Percentiles rank a stretch among this genome's conserved stretches.
These are phyloP conservation scores for Mortierella sp. DNA, from an alignment of 371 early-diverging fungal species.

Conservation along the genomic window DNA sequence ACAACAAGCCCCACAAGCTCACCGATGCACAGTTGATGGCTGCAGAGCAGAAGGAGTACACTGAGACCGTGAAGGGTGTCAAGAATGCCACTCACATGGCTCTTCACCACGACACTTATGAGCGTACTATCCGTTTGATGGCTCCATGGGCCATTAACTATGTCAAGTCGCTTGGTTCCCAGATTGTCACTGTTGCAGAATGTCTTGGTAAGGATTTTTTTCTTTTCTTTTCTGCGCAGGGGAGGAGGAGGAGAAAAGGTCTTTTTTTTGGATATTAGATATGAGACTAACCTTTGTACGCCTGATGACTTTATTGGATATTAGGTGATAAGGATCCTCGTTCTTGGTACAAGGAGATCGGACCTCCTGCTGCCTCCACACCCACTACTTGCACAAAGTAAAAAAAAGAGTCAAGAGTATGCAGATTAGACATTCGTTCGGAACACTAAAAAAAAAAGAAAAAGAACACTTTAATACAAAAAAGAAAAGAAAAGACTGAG, in stretches of 20 bases:
- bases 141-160: conserved; percentile 35
- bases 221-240: too few species aligned
- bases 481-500: too few species aligned
- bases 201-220: too few species aligned
- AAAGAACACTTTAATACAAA: too few species aligned
- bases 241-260: too few species aligned
- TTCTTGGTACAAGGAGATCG: conserved; percentile 46
- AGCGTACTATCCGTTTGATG: conserved; percentile 31
- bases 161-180: conserved; percentile 30
- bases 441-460: too few species aligned
- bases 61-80: conserved; percentile 12
- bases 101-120: conserved; percentile 40
- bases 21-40: conserved; percentile 20
- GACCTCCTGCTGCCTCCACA: conserved; percentile 29
- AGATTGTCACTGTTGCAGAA: conserved; percentile 43
- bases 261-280: too few species aligned
- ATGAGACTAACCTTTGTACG: too few species aligned
- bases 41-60: conserved; percentile 20
- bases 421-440: too few species aligned
- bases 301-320: too few species aligned
- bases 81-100: conserved; percentile 42
- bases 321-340: conserved; percentile 39
- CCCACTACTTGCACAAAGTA: conserved; percentile 46
- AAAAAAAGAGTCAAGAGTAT: too few species aligned
- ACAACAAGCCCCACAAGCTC: conserved; percentile 24